Evolutionary conservation across 257 asterid species (phyloP), one percentile per base, ranked within the genome.

Genomic region (Echium plantagineum): DNA sequence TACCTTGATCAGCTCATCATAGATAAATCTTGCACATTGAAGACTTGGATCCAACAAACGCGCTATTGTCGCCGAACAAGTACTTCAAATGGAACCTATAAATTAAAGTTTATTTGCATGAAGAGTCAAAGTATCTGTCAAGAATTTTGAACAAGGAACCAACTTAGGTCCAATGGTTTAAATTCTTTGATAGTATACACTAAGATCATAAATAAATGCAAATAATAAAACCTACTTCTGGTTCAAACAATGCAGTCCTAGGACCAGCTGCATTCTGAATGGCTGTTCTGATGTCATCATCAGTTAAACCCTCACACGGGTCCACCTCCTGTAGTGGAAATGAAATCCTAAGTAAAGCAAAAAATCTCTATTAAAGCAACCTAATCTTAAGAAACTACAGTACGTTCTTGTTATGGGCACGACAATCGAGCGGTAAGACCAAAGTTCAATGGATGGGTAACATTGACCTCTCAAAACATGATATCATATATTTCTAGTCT

Each of bases 21-120:
- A 83, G 63, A 85, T 73, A 69, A 79, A 81, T 68, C 87, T 75
- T 38, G 88, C 82, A 73, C 94, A 87, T 71, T 85, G 94, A 58
- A 87, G 88, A 70, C 94, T 85, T 49, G 94, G 94, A 72, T 85
- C 96, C 80, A 78, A 71, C 63, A 87, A 64, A 12, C 94, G 86
- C 32, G 89, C 83, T 54, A 87, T 85, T 87, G 87, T 61, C 82
- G 82, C 73, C 91, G 76, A 64, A 81, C 71, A 70, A 87, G 89
- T 76, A 77, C 84, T 76, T 87, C 96, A 77, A 87, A 87, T 35
- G 96, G 94, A 57, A 80, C 90, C 95, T 84, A 18, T 52, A 59
- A 67, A 35, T 35, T 38, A 32, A 38, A 52, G 9, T 16, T 52
- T 20, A 52, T 52, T 52, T 35, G 46, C 46, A 35, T 35, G 46